These are phyloP conservation scores for Sindora glabra DNA, from an alignment of 306 rosid genomes.

Conservation along the genomic window DNA sequence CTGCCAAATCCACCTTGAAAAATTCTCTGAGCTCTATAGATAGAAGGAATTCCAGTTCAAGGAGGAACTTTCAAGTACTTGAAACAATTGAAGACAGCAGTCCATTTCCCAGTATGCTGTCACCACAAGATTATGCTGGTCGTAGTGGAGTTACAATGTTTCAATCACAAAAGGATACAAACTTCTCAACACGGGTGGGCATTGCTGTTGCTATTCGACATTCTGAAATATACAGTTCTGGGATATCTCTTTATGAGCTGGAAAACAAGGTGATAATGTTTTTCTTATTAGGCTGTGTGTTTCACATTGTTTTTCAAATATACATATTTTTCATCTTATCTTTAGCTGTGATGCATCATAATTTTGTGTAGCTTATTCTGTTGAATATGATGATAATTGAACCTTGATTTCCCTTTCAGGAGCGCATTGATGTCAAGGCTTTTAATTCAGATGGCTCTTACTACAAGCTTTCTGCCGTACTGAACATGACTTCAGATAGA, in stretches of 20 bases:
- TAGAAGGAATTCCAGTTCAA: constrained; percentile 48
- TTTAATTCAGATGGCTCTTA: constrained; percentile 82
- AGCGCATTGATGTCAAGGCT: constrained; percentile 84
- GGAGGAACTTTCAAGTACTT: constrained; percentile 67
- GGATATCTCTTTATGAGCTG: constrained; percentile 79
- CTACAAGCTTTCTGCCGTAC: constrained; percentile 80
- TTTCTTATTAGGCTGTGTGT: background rate
- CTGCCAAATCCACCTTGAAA: constrained; percentile 68
- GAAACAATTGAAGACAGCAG: constrained; percentile 81
- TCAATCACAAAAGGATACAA: constrained; percentile 68
- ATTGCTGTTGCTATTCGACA: constrained; percentile 61
- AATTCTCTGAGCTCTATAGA: constrained; percentile 70
- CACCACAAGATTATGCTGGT: constrained; percentile 74
- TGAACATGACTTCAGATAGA: constrained; percentile 87
- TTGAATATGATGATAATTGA: constrained; percentile 21
- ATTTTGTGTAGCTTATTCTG: constrained; percentile 5
- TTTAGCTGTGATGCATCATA: background rate
- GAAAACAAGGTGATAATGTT: constrained; percentile 77
- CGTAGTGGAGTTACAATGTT: constrained; percentile 59
- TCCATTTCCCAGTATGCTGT: constrained; percentile 88
- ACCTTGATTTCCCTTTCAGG: constrained; percentile 40
- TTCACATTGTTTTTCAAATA: background rate
- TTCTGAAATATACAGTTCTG: constrained; percentile 71
- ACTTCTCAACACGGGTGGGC: constrained; percentile 78
- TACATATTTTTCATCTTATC: background rate